Evolutionary conservation across 2,329 filamentous ascomycete genomes (phyloP).

Genomic region (Alternaria atra): DNA sequence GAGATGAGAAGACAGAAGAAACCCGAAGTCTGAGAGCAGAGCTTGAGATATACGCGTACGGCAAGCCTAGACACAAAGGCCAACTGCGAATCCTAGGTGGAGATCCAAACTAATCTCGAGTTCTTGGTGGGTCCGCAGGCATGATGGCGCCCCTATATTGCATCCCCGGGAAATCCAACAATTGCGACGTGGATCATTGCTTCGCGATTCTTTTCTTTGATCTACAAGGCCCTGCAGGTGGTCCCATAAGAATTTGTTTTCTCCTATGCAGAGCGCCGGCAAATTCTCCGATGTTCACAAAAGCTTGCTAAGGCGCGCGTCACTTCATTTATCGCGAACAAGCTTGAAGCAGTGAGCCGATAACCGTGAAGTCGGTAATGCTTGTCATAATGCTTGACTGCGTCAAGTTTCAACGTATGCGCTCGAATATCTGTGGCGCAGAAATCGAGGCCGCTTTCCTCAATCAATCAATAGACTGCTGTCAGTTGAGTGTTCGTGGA

Average conservation of each 20-base stretch:
- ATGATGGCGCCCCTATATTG: slow-evolving; percentile 2
- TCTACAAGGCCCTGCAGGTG: neutral
- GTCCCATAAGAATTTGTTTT: neutral
- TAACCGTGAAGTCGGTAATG: slow-evolving; percentile 1
- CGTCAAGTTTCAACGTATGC: slow-evolving; percentile 6
- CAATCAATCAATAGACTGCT: neutral
- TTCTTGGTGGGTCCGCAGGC: neutral
- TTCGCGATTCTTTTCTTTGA: neutral
- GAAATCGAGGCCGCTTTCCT: neutral
- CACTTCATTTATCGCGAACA: slow-evolving; percentile 10
- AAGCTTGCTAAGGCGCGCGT: neutral
- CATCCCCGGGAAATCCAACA: neutral
- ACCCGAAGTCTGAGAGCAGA: slow-evolving; percentile 5
- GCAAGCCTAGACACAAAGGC: neutral
- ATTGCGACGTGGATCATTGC: neutral
- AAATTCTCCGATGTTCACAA: slow-evolving; percentile 2
- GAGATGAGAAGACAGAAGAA: neutral
- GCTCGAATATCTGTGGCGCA: slow-evolving; percentile 5
- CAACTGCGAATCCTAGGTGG: neutral
- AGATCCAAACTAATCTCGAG: slow-evolving; percentile 4
- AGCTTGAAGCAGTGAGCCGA: slow-evolving; percentile 3
- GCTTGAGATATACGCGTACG: neutral
- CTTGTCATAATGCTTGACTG: slow-evolving; percentile 10
- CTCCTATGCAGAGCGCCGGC: neutral
- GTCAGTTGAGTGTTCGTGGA: slow-evolving; percentile 12